Base-by-base conservation (phyloP, 1,139 yeast genomes). In the Kluyveromyces marxianus region DNA sequence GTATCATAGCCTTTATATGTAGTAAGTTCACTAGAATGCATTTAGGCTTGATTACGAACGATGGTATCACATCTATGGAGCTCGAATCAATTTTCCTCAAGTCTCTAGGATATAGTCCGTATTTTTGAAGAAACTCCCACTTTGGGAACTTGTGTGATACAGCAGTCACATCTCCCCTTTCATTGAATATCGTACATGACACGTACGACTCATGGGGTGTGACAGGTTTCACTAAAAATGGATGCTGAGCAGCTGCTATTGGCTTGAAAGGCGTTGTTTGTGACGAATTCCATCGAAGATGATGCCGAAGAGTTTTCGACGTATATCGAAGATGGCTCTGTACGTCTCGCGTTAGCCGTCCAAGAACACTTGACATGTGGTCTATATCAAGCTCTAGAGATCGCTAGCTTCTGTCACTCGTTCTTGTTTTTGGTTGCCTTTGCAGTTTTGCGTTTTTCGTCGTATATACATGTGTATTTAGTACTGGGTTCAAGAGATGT, bases 1-100 rank as follows among this genome's bases (percentile, higher is more conserved):
- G 86, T 33, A 92, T 79, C 44, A 92, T 72, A 1, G 97, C 96
- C 53, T 89, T 83, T 36, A 92, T 86, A 62, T 92, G 95, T 42
- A 90, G 69, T 48, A 92, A 68, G 58, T 87, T 89, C 40, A 92
- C 79, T 42, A 92, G 68, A 29, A 90, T 85, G 35, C 95, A 83
- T 56, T 80, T 77, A 2, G 59, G 59, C 44, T 97, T 77, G 14
- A 89, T 83, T 60, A 87, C 74, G 37, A 92, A 82, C 31, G 92
- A 79, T 0, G 98, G 98, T 7, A 88, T 92, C 33, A 92, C 85
- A 63, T 89, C 96, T 50, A 86, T 82, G 28, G 86, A 76, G 0
- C 95, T 87, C 5, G 95, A 83, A 66, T 92, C 98, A 46, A 94
- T 83, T 58, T 83, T 84, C 29, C 95, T 67, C 51, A 85, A 67